Base-by-base conservation (phyloP, 1,284 basidiomycete species). In the Rugosomyces carneus region DNA sequence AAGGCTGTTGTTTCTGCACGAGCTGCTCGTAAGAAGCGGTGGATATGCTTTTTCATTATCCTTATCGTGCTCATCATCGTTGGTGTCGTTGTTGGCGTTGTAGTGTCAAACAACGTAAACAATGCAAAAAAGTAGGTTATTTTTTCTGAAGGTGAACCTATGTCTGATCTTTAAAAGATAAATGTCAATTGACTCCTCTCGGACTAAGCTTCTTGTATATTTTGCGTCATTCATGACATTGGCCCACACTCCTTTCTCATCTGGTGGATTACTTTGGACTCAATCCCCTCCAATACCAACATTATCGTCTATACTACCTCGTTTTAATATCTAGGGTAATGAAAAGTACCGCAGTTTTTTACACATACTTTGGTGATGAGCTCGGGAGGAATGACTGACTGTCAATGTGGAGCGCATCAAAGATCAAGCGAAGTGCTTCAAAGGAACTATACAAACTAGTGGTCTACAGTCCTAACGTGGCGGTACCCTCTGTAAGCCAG, bases 21-120 rank as follows among this genome's bases (percentile, higher is more conserved):
- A 32, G 79, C 84, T 36, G 93, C 93, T 19, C 83, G 95, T 52
- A 91, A 86, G 70, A 97, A 96, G 77, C 82, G 89, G 53, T 92
- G 89, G 89, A 92, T 93, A 61, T 93, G 91, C 70, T 91, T 93
- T 77, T 67, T 78, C 67, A 80, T 89, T 59, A 63, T 75, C 47
- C 54, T 89, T 47, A 68, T 80, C 51, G 59, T 89, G 50, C 67
- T 89, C 44, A 72, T 74, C 44, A 80, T 88, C 46, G 61, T 87
- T 47, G 85, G 66, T 35, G 72, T 83, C 47, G 67, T 85, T 29
- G 64, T 88, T 21, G 84, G 64, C 1, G 69, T 85, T 40, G 70
- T 78, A 18, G 67, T 83, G 24, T 69, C 59, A 40, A 60, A 67
- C 37, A 57, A 70, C 15, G 49, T 65, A n/a, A n/a, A n/a, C n/a